A percentile compares a stretch with the other conserved stretches of the same genome.
phyloP scores from a whole-genome alignment of 176 grass and related monocot genomes.

The Rhipidocladum racemiflorum region DNA sequence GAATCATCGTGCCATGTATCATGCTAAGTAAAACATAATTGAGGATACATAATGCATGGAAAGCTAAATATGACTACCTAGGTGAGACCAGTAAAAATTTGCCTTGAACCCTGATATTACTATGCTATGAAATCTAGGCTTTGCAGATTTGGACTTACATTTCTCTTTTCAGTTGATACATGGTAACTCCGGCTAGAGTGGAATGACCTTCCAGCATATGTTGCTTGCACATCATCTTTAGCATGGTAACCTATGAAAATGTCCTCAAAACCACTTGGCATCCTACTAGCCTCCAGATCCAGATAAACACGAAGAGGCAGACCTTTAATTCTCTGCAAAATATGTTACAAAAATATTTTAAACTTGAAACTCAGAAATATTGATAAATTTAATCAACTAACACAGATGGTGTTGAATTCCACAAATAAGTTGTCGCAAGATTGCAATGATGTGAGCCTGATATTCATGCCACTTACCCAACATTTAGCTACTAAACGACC shows the following conservation, averaged over 20 bases:
- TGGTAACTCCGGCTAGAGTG: constrained; percentile 71
- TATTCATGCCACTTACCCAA: background rate
- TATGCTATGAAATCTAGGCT: constrained; percentile 2
- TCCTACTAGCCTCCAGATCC: constrained; percentile 82
- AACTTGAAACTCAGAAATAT: constrained; percentile 9
- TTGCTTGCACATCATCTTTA: constrained; percentile 81
- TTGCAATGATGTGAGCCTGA: background rate
- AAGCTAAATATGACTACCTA: background rate
- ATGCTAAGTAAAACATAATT: background rate
- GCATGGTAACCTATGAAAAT: constrained; percentile 95
- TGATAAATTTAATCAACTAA: background rate
- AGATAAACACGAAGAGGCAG: constrained; percentile 80
- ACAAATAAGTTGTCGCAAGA: background rate
- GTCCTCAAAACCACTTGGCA: constrained; percentile 68
- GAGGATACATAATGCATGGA: background rate
- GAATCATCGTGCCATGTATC: constrained; percentile 2
- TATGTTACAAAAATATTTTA: constrained; percentile 22
- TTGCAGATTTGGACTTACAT: constrained; percentile 46
- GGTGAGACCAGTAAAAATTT: background rate
- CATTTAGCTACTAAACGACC: constrained; percentile 12
- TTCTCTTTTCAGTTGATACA: constrained; percentile 66
- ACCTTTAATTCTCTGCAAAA: constrained; percentile 73
- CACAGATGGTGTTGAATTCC: constrained; percentile 3
- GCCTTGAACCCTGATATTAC: background rate
- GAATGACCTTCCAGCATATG: constrained; percentile 87